Percentiles rank a stretch among this genome's conserved stretches.
Evolutionary conservation across 441 rosid species (phyloP).

Genomic region (Syzygium malaccense): DNA sequence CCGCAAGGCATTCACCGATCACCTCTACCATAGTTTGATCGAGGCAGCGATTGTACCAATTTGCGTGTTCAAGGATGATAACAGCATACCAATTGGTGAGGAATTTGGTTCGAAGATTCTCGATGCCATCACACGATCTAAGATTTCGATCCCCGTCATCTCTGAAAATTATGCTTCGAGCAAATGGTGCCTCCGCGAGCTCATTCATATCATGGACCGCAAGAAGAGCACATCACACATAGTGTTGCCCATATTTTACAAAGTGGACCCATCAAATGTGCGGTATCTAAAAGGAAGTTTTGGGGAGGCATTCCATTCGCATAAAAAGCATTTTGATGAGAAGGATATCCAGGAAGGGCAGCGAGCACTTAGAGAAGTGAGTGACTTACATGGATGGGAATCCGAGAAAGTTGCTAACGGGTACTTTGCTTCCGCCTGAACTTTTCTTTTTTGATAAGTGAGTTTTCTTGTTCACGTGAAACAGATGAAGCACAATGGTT

Average conservation of each 20-base stretch:
- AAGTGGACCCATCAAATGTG: fast-evolving
- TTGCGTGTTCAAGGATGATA: background rate
- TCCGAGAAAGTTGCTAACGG: fast-evolving
- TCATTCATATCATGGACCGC: fast-evolving
- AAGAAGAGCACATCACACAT: background rate
- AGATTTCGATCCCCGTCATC: background rate
- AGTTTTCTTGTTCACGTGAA: background rate
- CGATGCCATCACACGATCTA: fast-evolving
- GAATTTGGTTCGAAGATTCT: too few species aligned
- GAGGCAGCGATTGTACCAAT: fast-evolving
- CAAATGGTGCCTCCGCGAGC: background rate
- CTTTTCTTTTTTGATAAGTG: background rate
- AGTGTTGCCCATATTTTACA: background rate
- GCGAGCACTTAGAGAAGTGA: background rate
- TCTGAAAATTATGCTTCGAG: background rate
- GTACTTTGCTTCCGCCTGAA: background rate
- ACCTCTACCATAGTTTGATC: background rate
- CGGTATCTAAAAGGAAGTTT: background rate
- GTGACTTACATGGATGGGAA: background rate
- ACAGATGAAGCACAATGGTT: background rate
- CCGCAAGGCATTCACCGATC: background rate
- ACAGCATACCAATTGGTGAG: background rate
- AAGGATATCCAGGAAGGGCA: background rate
- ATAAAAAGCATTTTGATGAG: fast-evolving
- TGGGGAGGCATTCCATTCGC: background rate